Percentiles rank a stretch among this genome's conserved stretches.
phyloP scores from a whole-genome alignment of 257 asterid species.

The Gynochthodes officinalis region DNA sequence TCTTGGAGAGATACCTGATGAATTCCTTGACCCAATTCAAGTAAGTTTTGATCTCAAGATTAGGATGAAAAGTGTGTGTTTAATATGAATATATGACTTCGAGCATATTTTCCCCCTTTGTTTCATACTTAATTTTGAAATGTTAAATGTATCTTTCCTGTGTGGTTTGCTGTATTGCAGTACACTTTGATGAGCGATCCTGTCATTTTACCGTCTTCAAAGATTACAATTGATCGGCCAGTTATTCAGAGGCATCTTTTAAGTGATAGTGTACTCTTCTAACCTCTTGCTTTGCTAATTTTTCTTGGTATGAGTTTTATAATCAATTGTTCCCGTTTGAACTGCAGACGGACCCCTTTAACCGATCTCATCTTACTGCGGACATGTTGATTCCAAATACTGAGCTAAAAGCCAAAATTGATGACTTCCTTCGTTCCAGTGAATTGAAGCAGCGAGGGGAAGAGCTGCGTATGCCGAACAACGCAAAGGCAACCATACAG shows the following conservation, averaged over 20 bases:
- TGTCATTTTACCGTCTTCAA: conserved; percentile 86
- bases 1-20: conserved; percentile 99
- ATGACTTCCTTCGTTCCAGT: conserved; percentile 62
- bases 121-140: neutral
- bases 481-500: conserved; percentile 55
- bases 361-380: conserved; percentile 81
- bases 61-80: neutral
- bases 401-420: conserved; percentile 78
- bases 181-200: conserved; percentile 95
- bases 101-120: too few species aligned
- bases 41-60: conserved; percentile 26
- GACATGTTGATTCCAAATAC: conserved; percentile 87
- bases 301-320: neutral
- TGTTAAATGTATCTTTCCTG: neutral
- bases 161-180: conserved; percentile 42
- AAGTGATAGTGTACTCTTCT: conserved; percentile 48
- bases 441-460: conserved; percentile 42
- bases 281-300: neutral
- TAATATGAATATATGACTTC: too few species aligned
- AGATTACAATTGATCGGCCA: conserved; percentile 70
- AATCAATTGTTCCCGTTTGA: conserved; percentile 7
- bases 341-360: conserved; percentile 89
- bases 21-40: conserved; percentile 98
- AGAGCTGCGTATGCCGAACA: conserved; percentile 38
- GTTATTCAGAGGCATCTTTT: conserved; percentile 95